These are phyloP conservation scores for Coemansia sp. DNA, from an alignment of 192 early-diverging fungal genomes.

Conservation along the genomic window DNA sequence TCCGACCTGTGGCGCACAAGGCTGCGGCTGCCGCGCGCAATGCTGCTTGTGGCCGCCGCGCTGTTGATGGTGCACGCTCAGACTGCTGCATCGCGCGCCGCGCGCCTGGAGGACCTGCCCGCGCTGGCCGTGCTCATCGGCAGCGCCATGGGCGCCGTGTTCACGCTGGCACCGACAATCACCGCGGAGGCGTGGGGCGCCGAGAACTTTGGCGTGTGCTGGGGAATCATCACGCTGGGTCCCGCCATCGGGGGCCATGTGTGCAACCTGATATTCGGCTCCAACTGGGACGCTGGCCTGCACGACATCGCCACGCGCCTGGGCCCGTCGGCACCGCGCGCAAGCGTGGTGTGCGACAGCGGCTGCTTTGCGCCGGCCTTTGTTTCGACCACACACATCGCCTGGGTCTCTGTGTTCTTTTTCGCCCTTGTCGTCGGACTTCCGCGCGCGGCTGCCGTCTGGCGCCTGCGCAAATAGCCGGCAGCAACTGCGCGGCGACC, in stretches of 20 bases:
- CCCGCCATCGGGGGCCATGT: conserved; percentile 61
- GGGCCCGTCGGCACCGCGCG: conserved; percentile 8
- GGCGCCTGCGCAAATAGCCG: too few relatives aligned
- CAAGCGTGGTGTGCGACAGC: conserved; percentile 22
- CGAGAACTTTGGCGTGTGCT: conserved; percentile 51
- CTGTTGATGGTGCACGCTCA: conserved; percentile 47
- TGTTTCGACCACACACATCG: conserved; percentile 21
- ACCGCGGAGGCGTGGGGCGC: conserved; percentile 52
- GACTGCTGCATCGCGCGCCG: conserved; percentile 11
- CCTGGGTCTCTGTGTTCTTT: conserved; percentile 28
- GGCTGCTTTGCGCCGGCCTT: conserved; percentile 47
- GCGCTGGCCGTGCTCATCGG: conserved; percentile 36
- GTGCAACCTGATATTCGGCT: conserved; percentile 62
- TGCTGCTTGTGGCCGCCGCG: conserved; percentile 23
- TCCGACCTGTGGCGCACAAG: conserved; percentile 47
- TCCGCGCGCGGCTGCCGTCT: too few relatives aligned
- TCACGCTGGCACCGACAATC: conserved; percentile 48
- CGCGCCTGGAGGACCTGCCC: conserved; percentile 25
- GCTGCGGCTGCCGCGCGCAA: conserved; percentile 36
- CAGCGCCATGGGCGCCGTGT: conserved; percentile 43
- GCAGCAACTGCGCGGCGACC: too few relatives aligned
- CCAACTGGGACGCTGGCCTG: conserved; percentile 52
- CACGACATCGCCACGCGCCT: conserved; percentile 12
- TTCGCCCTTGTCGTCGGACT: conserved; percentile 29
- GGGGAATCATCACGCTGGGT: conserved; percentile 58